Base-by-base conservation (phyloP, 495 filamentous ascomycete genomes). In the Penicillium cosmopolitanum region DNA sequence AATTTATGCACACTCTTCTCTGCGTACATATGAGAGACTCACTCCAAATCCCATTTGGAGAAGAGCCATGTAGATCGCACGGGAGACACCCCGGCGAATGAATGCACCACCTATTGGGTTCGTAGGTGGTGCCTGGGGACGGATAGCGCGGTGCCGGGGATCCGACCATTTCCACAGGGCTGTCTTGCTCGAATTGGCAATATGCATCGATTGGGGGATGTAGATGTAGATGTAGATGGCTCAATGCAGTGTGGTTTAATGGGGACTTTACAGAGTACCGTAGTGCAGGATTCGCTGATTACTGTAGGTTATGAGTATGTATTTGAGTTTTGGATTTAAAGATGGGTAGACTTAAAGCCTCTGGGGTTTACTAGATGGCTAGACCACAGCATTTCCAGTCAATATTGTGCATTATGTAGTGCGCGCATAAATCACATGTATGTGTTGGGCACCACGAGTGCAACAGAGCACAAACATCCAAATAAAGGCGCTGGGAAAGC, bases 121-220 rank as follows among this genome's bases (percentile, higher is more conserved):
- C 1, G 46, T 25, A 46, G 35, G 42, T 21, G 19, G 19, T 56
- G 36, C 51, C 51, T 57, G 61, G 54, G 34, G 25, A 64, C 51
- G 61, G 62, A 58, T 18, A 44, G 28, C 16, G 28, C 54, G 21
- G 58, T 64, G 61, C 64, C 61, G 64, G 42, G 50, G 8, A 60
- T 51, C 64, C 61, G 61, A 56, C 23, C 10, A 13, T 31, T 36
- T 44, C 54, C 28, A 38, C 48, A 53, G 40, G 54, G 19, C 50
- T 40, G 33, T 34, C 23, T 44, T 58, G 7, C 61, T 53, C 12
- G 16, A 44, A 23, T 53, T 50, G 58, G 64, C 31, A 64, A 59
- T 53, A 59, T 56, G 15, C 33, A 43, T 58, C 51, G 60, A 62
- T 21, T 44, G 35, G 53, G 46, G 21, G 46, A 48, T 28, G 21